Evolutionary conservation across 331 rosid species (phyloP), one percentile per base, ranked within the genome.

Genomic region (Pyracantha coccinea): DNA sequence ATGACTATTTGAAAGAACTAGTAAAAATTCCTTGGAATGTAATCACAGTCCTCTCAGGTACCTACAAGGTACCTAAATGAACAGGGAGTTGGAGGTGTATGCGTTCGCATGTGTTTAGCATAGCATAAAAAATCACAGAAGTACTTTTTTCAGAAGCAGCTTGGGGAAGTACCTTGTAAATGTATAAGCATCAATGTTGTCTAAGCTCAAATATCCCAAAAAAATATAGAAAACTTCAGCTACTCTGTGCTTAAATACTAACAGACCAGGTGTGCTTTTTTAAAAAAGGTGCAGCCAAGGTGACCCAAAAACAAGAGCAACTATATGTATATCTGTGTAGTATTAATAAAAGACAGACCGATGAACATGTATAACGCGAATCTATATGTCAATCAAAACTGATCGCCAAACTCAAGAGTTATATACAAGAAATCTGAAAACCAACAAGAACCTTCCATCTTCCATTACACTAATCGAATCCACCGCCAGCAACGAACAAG

Each of bases 361-460:
- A 25, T 24, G n/a, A 29, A 9, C 28, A 17, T 25, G 68, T 59
- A 60, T 23, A 59, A 38, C n/a, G 1, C n/a, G 58, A 59, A 72
- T 10, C 76, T 33, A 38, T 3, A 28, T 3, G 67, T 38, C 45
- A 38, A 38, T 24, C 68, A 57, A 72, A 72, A 19, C 53, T 0
- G 10, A 44, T 15, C 9, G 62, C 55, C 32, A 76, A 65, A 60
- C 33, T 68, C 61, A 35, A 58, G 64, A 76, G 44, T 15, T 77
- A 68, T 81, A 24, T 68, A 81, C 85, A 38, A 7, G 52, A 60
- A 68, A 73, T 68, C 79, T 73, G 79, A 73, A 60, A 73, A 73
- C 61, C 60, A 53, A 41, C 24, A 20, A 13, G 15, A 66, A 23
- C 74, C 69, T 66, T 55, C 76, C 71, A 68, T 53, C 79, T 55